Conservation (phyloP, 345 rosid species). For the Lenwebbia sp. region DNA sequence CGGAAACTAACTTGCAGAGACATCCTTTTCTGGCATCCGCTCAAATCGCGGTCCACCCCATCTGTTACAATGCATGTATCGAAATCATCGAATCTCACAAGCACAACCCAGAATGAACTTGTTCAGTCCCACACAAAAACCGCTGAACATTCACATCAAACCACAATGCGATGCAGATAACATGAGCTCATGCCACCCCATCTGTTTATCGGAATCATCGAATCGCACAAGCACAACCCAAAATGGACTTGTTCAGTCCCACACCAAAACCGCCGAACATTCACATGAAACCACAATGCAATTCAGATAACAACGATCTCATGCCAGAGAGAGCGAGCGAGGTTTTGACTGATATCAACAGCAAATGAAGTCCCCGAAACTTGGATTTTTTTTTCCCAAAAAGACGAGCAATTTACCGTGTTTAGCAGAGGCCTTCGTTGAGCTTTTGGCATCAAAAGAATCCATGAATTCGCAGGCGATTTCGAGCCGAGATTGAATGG, state of each 20-base stretch:
- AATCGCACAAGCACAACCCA: not conserved
- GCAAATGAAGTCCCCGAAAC: not conserved
- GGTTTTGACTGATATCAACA: not conserved
- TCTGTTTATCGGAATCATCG: not conserved
- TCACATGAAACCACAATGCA: not conserved
- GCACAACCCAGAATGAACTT: not conserved
- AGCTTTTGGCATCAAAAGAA: not conserved
- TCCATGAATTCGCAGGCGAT: not conserved
- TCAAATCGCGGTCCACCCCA: not conserved
- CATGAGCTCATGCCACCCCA: not conserved
- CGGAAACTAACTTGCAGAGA: not conserved
- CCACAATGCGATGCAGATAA: not conserved
- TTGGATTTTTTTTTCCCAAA: not conserved
- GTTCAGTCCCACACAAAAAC: not conserved
- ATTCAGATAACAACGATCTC: not conserved
- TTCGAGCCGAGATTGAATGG: not conserved
- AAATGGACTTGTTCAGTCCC: not conserved
- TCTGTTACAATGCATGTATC: not conserved
- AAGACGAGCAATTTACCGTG: no score
- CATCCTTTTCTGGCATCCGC: not conserved
- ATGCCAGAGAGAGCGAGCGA: not conserved
- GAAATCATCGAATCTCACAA: not conserved
- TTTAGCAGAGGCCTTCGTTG: not conserved
- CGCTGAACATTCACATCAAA: not conserved
- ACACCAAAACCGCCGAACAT: not conserved